These are phyloP conservation scores for Hemileccinum impolitum DNA, from an alignment of 768 basidiomycete genomes.

Conservation along the genomic window DNA sequence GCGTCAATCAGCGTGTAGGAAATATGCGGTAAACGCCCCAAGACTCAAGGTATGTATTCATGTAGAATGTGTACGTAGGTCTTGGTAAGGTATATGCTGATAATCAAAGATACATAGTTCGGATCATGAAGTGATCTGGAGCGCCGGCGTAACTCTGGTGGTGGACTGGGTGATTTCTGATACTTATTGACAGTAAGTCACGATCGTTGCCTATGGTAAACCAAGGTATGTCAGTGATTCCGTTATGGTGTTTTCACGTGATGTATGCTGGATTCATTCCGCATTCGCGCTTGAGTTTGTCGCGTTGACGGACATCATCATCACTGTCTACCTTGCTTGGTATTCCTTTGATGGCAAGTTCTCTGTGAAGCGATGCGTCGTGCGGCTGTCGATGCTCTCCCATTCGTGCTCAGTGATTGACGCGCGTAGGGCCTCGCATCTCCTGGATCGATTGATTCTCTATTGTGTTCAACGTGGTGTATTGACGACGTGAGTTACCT, in stretches of 20 bases:
- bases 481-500: slow-evolving; percentile 10
- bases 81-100: too few species aligned
- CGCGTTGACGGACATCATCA: slow-evolving; percentile 14
- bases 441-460: slow-evolving; percentile 6
- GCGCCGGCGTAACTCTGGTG: too few species aligned
- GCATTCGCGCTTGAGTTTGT: slow-evolving; percentile 10
- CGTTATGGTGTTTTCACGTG: background rate
- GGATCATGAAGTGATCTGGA: too few species aligned
- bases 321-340: slow-evolving; percentile 11
- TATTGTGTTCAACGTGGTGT: slow-evolving; percentile 16
- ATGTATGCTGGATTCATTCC: slow-evolving; percentile 1
- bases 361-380: slow-evolving; percentile 3
- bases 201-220: slow-evolving; percentile 3
- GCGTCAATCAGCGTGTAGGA: too few species aligned
- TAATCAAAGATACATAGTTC: too few species aligned
- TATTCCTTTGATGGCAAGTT: slow-evolving; percentile 6
- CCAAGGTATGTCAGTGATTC: background rate
- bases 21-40: too few species aligned
- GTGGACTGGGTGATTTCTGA: too few species aligned
- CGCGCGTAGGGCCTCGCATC: background rate
- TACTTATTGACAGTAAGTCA: too few species aligned
- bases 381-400: background rate
- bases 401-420: background rate
- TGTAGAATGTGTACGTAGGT: too few species aligned
- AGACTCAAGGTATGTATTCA: too few species aligned